Evolutionary conservation across 1,284 basidiomycete genomes (phyloP).

Genomic region (Naganishia cerealis): DNA sequence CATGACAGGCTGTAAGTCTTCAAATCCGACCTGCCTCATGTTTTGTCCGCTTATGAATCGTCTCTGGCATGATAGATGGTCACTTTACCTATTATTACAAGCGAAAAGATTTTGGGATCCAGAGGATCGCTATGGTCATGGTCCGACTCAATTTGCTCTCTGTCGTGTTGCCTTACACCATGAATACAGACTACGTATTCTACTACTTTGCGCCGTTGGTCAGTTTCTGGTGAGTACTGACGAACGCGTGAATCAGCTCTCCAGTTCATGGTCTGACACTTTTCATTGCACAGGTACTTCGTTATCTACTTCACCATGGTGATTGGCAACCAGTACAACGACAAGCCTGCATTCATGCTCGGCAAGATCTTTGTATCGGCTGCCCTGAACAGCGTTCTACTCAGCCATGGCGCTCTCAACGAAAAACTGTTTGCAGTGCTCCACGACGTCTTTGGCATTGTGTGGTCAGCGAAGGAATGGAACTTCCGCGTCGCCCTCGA

Average conservation of each 20-base stretch:
- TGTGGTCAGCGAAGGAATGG: conserved; percentile 83
- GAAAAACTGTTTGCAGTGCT: conserved; percentile 66
- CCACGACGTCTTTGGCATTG: conserved; percentile 66
- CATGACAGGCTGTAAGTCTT: conserved; percentile 57
- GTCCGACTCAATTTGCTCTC: conserved; percentile 80
- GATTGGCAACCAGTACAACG: conserved; percentile 71
- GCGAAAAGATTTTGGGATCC: conserved; percentile 78
- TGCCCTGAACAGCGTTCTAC: conserved; percentile 64
- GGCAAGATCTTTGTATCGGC: conserved; percentile 69
- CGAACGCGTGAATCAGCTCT: no score
- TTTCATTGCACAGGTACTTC: conserved; percentile 69
- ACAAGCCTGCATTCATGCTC: conserved; percentile 66
- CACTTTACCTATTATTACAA: conserved; percentile 76
- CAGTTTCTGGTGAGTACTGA: conserved; percentile 50
- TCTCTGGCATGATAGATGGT: conserved; percentile 48
- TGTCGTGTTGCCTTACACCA: conserved; percentile 74
- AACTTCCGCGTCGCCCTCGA: conserved; percentile 81
- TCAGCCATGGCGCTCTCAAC: conserved; percentile 66
- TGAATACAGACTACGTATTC: conserved; percentile 85
- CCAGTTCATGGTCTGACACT: not conserved
- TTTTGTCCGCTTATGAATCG: conserved; percentile 47
- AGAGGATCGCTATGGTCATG: conserved; percentile 72
- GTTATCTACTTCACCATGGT: conserved; percentile 79
- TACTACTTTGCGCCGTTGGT: conserved; percentile 85
- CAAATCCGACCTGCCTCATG: not conserved